Conservation (phyloP, 2,329 filamentous ascomycete genomes). For the Domatiomyces globalis region DNA sequence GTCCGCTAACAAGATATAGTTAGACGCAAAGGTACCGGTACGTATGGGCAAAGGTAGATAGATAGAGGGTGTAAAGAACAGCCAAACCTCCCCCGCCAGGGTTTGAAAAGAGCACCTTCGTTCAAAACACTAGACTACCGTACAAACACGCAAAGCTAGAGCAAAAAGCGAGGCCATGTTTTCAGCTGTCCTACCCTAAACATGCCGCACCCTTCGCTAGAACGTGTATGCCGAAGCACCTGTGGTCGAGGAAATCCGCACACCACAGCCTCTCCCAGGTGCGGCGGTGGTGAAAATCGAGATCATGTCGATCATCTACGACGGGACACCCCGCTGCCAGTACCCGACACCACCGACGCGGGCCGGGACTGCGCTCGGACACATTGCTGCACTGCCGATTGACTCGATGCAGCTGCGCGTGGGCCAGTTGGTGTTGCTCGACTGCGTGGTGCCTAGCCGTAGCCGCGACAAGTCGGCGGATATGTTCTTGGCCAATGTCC, state of each 20-base stretch:
- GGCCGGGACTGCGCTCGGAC: conserved; percentile 25
- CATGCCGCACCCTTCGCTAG: conserved; percentile 5
- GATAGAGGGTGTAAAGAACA: too few species aligned
- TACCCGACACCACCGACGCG: conserved; percentile 23
- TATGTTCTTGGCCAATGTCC: conserved; percentile 10
- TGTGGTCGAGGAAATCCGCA: conserved; percentile 3
- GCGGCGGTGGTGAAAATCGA: conserved; percentile 30
- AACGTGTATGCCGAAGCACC: conserved; percentile 5
- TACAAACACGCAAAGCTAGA: too few species aligned
- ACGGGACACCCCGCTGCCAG: conserved; percentile 26
- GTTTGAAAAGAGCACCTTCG: too few species aligned
- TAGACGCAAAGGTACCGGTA: too few species aligned
- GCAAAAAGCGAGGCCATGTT: too few species aligned
- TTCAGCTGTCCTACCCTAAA: too few species aligned
- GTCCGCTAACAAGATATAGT: too few species aligned
- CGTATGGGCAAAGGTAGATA: too few species aligned
- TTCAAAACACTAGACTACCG: too few species aligned
- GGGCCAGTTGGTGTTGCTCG: conserved; percentile 29
- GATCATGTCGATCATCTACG: conserved; percentile 25
- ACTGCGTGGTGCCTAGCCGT: conserved; percentile 23
- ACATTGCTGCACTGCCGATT: conserved; percentile 24
- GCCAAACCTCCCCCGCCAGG: too few species aligned
- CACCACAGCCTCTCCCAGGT: conserved; percentile 23
- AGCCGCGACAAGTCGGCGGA: conserved; percentile 24
- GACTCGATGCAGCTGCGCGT: conserved; percentile 25